Base-by-base conservation (phyloP, 306 rosid species). In the Dryas octopetala region DNA sequence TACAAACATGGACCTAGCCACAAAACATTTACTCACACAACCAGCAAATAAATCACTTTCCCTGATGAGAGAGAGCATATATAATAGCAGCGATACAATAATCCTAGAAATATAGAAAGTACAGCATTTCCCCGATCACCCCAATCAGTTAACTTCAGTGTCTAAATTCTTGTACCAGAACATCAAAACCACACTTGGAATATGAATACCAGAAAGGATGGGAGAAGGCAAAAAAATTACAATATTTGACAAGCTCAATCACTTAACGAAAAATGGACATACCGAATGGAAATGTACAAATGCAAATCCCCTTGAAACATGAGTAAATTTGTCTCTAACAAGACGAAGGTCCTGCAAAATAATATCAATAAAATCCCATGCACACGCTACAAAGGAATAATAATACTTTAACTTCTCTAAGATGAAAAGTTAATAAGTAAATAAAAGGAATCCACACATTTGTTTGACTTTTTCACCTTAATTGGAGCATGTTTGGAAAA, bases 201-300 rank as follows among this genome's bases (percentile, higher is more conserved):
- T 5, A 62, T 32, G 9, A 3, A 43, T 16, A 41, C 50, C 68
- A 41, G 49, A 63, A 13, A 46, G 23, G 16, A 63, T 43, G 26
- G 70, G 45, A 19, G 28, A 44, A 19, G 70, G n/a, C 70, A 45
- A 44, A 17, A 12, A 10, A n/a, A 66, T 45, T n/a, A 8, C 8
- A 66, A 44, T 46, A 66, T n/a, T 9, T 46, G 23, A 12, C 55
- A 10, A 65, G 46, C 38, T 49, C 41, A 66, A 79, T 60, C 9
- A 46, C 7, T 6, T 2, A 54, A 58, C 28, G 45, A 32, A 58
- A 10, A 9, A 12, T 46, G 60, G 47, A 66, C 97, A 64, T 84
- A 95, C 98, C 88, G 98, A 91, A 84, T 91, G 90, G 73, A 95
- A 95, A 82, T 95, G 97, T 44, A 92, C 97, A 85, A 95, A 95